These are phyloP conservation scores for Hyaloperonospora brassicae DNA, from an alignment of 352 stramenopile genomes.

Conservation along the genomic window DNA sequence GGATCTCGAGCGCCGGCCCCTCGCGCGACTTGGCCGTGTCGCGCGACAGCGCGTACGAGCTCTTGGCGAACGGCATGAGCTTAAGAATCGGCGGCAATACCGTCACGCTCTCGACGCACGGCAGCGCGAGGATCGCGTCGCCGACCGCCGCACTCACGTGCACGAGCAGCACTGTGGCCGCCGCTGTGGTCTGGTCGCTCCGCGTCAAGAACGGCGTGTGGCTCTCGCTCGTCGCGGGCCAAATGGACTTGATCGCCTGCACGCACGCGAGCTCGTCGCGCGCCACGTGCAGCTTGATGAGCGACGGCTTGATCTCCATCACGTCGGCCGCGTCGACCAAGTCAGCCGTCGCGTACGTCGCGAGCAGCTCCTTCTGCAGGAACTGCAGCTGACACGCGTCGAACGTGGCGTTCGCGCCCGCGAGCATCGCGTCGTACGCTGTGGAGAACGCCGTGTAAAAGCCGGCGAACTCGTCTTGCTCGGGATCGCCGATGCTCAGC, in stretches of 20 bases:
- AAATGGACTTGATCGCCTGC: conserved; percentile 34
- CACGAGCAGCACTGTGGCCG: conserved; percentile 48
- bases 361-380: conserved; percentile 45
- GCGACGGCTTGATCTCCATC: conserved; percentile 39
- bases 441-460: conserved; percentile 53
- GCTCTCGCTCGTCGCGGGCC: conserved; percentile 32
- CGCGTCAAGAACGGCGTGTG: conserved; percentile 66
- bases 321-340: conserved; percentile 17
- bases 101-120: conserved; percentile 46
- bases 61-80: conserved; percentile 63
- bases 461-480: conserved; percentile 35
- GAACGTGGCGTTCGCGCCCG: conserved; percentile 37
- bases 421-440: conserved; percentile 58
- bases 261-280: conserved; percentile 40
- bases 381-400: conserved; percentile 66
- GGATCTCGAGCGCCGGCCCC: conserved; percentile 38
- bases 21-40: conserved; percentile 20
- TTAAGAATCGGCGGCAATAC: conserved; percentile 57
- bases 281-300: conserved; percentile 41
- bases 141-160: conserved; percentile 39
- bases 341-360: conserved; percentile 25
- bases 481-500: conserved; percentile 37
- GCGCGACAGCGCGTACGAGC: conserved; percentile 31
- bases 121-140: conserved; percentile 37
- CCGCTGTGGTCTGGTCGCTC: conserved; percentile 36